phyloP scores from a whole-genome alignment of 2,329 filamentous ascomycete genomes.

The Mycosphaerella arachidis region DNA sequence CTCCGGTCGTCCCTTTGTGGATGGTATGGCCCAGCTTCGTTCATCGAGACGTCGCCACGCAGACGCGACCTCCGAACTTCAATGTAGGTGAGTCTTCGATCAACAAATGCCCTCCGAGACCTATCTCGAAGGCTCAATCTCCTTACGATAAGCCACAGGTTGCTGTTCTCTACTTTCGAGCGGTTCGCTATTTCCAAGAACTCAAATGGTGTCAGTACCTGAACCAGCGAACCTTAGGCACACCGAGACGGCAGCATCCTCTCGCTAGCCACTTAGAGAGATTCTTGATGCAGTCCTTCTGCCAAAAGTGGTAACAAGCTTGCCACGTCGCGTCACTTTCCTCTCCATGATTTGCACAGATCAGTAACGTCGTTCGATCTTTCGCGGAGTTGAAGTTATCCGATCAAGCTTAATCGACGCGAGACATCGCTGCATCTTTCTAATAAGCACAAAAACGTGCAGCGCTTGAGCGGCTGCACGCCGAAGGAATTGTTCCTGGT shows the following conservation, averaged over 20 bases:
- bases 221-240: slow-evolving; percentile 2
- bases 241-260: neutral
- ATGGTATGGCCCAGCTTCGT: neutral
- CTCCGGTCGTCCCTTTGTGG: neutral
- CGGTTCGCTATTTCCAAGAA: neutral
- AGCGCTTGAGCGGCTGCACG: neutral
- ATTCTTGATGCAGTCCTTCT: neutral
- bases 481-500: neutral
- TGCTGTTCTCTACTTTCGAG: neutral
- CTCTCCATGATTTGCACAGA: neutral
- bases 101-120: neutral
- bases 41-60: neutral
- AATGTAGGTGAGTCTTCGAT: neutral
- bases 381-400: neutral
- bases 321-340: neutral
- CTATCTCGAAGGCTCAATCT: neutral
- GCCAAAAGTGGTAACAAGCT: neutral
- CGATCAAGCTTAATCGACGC: neutral
- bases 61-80: neutral
- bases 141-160: neutral
- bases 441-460: neutral
- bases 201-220: slow-evolving; percentile 7
- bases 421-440: neutral
- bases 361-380: slow-evolving; percentile 1
- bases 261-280: neutral